These are phyloP conservation scores for Tilletia walkeri DNA, from an alignment of 1,284 basidiomycete genomes.

Conservation along the genomic window DNA sequence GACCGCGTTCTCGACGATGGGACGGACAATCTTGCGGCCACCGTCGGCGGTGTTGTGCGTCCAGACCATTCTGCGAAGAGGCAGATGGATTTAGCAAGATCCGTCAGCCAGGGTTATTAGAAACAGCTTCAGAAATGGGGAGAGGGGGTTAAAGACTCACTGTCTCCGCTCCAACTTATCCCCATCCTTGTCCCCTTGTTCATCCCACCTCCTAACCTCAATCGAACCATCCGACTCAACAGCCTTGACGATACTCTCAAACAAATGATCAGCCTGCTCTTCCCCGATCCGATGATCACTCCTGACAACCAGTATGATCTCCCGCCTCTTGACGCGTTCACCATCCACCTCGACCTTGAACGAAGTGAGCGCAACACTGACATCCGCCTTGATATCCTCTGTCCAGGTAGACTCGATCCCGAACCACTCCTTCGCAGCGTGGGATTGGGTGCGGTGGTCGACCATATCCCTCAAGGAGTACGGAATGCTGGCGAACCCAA, in stretches of 20 bases:
- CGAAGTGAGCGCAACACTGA: conserved; percentile 38
- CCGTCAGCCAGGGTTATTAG: neutral
- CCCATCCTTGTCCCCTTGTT: neutral
- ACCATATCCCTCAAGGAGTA: conserved; percentile 54
- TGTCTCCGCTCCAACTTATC: conserved; percentile 21
- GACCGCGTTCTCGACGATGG: conserved; percentile 45
- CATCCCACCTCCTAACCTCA: conserved; percentile 19
- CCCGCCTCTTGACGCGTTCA: conserved; percentile 23
- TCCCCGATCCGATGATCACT: conserved; percentile 32
- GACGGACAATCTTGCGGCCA: conserved; percentile 42
- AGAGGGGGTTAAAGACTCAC: conserved; percentile 10
- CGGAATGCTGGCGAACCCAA: conserved; percentile 56
- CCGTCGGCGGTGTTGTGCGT: conserved; percentile 28
- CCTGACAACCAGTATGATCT: conserved; percentile 39
- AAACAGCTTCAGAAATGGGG: neutral
- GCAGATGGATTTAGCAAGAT: neutral
- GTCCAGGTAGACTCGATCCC: conserved; percentile 42
- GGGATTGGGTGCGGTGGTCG: conserved; percentile 33
- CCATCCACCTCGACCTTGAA: conserved; percentile 29
- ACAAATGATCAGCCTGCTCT: conserved; percentile 36
- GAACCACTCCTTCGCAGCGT: conserved; percentile 48
- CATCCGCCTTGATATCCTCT: conserved; percentile 41
- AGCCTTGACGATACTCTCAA: conserved; percentile 28
- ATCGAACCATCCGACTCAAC: conserved; percentile 26
- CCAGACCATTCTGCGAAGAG: conserved; percentile 35